A percentile compares a stretch with the other conserved stretches of the same genome.
These are phyloP conservation scores for Cyberlindnera suaveolens DNA, from an alignment of 805 yeast species.

Conservation along the genomic window DNA sequence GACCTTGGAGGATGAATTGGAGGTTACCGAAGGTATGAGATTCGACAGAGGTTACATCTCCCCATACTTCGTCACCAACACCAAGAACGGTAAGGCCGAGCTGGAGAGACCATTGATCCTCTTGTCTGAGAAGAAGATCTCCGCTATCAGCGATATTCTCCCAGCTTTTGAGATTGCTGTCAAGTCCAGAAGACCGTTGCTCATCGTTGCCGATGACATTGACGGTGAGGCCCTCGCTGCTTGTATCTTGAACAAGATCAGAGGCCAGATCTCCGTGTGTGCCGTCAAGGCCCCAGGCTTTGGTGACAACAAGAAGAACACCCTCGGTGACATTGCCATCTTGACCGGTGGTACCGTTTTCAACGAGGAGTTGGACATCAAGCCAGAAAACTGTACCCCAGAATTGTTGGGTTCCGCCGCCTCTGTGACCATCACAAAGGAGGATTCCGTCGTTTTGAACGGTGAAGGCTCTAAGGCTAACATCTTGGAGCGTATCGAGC, in stretches of 20 bases:
- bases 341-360: constrained; percentile 64
- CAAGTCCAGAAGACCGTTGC: constrained; percentile 89
- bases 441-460: constrained; percentile 90
- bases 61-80: constrained; percentile 94
- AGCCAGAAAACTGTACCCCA: constrained; percentile 91
- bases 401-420: constrained; percentile 92
- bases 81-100: constrained; percentile 84
- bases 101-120: constrained; percentile 89
- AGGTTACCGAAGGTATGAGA: constrained; percentile 98
- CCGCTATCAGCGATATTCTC: constrained; percentile 78
- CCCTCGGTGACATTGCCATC: constrained; percentile 89
- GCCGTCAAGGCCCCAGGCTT: constrained; percentile 99
- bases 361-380: constrained; percentile 75
- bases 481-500: constrained; percentile 84
- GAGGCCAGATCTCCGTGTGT: constrained; percentile 98
- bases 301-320: constrained; percentile 98
- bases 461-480: constrained; percentile 89
- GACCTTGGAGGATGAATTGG: constrained; percentile 94
- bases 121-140: constrained; percentile 85
- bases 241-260: constrained; percentile 92
- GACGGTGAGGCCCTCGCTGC: constrained; percentile 99
- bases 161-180: constrained; percentile 94
- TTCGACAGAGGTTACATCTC: constrained; percentile 98
- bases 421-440: constrained; percentile 89
- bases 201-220: constrained; percentile 92